These are phyloP conservation scores for Microthyrium microscopicum DNA, from an alignment of 2,329 filamentous ascomycete species.

Conservation along the genomic window DNA sequence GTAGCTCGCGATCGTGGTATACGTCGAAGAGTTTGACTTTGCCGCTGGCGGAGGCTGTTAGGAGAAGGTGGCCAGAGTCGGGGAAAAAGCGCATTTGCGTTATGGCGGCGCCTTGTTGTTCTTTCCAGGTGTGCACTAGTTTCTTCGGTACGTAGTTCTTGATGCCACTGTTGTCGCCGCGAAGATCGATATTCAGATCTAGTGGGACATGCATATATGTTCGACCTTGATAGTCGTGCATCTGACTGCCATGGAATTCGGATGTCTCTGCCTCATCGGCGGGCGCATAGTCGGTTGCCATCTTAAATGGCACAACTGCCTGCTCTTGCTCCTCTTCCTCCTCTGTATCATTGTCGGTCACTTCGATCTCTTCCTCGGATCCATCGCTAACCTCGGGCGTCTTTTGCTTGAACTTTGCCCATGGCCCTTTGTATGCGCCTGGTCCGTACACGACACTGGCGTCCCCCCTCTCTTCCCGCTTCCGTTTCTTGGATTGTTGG, in stretches of 20 bases:
- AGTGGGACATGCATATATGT: conserved; percentile 97
- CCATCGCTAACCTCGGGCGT: conserved; percentile 52
- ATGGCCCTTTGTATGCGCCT: conserved; percentile 81
- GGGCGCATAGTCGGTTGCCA: conserved; percentile 36
- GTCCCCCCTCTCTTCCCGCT: conserved; percentile 72
- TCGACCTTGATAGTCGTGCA: conserved; percentile 85
- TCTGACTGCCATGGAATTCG: conserved; percentile 65
- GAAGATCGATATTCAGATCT: conserved; percentile 60
- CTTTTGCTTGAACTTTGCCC: conserved; percentile 69
- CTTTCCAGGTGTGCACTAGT: conserved; percentile 75
- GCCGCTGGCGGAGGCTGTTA: conserved; percentile 78
- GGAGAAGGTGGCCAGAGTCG: conserved; percentile 65
- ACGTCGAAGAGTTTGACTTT: conserved; percentile 92
- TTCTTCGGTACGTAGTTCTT: conserved; percentile 95
- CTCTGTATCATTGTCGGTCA: conserved; percentile 61
- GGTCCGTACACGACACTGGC: conserved; percentile 72
- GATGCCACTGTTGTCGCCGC: conserved; percentile 58
- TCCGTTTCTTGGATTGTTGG: conserved; percentile 37
- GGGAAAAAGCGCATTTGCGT: conserved; percentile 87
- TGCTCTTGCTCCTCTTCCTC: conserved; percentile 28
- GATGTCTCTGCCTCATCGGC: conserved; percentile 50
- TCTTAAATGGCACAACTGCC: conserved; percentile 33
- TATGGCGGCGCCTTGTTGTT: conserved; percentile 64
- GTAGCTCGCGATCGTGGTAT: conserved; percentile 73
- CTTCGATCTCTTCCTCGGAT: conserved; percentile 51